Conservation (phyloP, 208 protist genomes). For the Porcisia hertigi region DNA sequence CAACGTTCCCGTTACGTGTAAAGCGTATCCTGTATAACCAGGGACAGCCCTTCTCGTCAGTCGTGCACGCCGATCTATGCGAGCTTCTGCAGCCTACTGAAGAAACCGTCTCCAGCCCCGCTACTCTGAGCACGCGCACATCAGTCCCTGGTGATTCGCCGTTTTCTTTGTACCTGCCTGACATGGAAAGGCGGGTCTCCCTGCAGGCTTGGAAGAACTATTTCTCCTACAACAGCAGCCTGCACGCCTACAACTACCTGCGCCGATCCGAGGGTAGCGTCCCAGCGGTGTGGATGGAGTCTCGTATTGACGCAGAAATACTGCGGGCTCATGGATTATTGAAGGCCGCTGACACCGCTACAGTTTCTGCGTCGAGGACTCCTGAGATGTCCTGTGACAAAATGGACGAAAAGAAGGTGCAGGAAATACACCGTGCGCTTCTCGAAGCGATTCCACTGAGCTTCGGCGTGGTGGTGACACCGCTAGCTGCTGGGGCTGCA, state of each 20-base stretch:
- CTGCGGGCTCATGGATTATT: conserved; percentile 19
- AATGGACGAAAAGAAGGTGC: not conserved
- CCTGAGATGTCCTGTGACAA: not conserved
- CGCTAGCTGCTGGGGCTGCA: conserved; percentile 51
- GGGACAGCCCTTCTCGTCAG: conserved; percentile 51
- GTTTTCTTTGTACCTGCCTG: conserved; percentile 22
- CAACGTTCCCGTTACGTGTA: conserved; percentile 43
- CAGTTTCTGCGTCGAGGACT: not conserved
- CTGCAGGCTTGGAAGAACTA: conserved; percentile 30
- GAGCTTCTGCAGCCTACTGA: conserved; percentile 26
- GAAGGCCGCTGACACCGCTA: conserved; percentile 8
- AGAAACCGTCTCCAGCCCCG: not conserved
- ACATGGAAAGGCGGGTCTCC: conserved; percentile 10
- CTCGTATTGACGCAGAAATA: conserved; percentile 20
- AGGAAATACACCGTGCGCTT: conserved; percentile 9
- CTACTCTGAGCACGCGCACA: not conserved
- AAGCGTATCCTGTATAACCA: conserved; percentile 58
- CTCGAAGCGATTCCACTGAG: conserved; percentile 28
- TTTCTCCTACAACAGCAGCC: conserved; percentile 67
- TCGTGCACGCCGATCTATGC: conserved; percentile 45
- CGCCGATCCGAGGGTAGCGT: conserved; percentile 61
- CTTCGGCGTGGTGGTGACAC: conserved; percentile 63
- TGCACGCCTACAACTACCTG: conserved; percentile 77
- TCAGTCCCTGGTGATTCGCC: conserved; percentile 3
- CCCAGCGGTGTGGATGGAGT: conserved; percentile 53